phyloP scores from a whole-genome alignment of 75 land plant genomes.

The Picea sitchensis region DNA sequence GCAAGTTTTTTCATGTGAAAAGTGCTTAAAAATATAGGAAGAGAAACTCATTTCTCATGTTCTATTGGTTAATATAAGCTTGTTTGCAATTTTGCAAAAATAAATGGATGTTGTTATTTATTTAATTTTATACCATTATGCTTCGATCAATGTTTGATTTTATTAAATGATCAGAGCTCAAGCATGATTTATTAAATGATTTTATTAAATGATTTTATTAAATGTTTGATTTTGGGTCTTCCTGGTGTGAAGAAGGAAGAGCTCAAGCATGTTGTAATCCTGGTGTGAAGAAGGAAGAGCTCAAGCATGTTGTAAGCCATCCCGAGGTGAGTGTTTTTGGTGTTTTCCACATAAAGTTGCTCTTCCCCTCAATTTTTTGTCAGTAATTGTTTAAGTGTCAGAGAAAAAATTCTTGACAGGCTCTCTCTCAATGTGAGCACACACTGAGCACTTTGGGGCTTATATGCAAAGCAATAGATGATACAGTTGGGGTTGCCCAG shows the following conservation, averaged over 20 bases:
- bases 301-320: constrained; percentile 67
- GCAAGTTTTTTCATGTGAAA: constrained; percentile 12
- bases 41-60: too few species aligned
- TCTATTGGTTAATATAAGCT: too few species aligned
- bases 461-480: constrained; percentile 59
- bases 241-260: constrained; percentile 56
- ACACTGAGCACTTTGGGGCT: constrained; percentile 61
- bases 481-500: constrained; percentile 93
- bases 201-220: too few species aligned
- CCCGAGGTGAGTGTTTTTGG: constrained; percentile 44
- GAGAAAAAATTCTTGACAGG: constrained; percentile 35
- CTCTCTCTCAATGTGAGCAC: constrained; percentile 80
- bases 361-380: neutral
- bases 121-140: too few species aligned
- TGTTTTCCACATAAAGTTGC: neutral
- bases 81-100: too few species aligned
- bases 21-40: too few species aligned
- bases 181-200: too few species aligned
- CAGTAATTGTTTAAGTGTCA: neutral
- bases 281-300: too few species aligned
- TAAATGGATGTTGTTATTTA: too few species aligned
- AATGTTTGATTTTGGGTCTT: constrained; percentile 24
- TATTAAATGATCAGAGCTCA: too few species aligned
- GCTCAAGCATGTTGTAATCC: constrained; percentile 13
- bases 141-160: too few species aligned